These are phyloP conservation scores for Hypericum androsaemum DNA, from an alignment of 345 rosid genomes.

Conservation along the genomic window DNA sequence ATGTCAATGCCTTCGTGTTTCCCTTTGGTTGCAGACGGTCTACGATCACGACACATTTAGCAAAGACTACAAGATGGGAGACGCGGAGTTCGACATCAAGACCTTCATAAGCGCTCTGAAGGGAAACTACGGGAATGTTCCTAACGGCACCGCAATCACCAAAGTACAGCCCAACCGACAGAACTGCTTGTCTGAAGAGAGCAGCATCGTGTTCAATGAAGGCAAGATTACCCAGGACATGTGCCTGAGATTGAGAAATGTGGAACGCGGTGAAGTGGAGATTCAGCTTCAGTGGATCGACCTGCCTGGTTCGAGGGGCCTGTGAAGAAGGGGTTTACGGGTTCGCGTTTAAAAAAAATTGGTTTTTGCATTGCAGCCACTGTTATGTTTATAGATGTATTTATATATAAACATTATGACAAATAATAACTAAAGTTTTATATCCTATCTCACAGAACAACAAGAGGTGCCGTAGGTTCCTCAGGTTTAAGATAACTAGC, in stretches of 20 bases:
- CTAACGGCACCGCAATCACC: conserved; percentile 43
- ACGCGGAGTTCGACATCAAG: conserved; percentile 20
- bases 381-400: too few relatives aligned
- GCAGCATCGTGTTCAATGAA: conserved; percentile 36
- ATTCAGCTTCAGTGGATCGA: conserved; percentile 55
- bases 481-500: too few relatives aligned
- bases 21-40: conserved; percentile 13
- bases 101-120: conserved; percentile 17
- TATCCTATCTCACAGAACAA: too few relatives aligned
- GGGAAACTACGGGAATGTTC: conserved; percentile 25
- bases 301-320: conserved; percentile 40
- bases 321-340: conserved; percentile 13
- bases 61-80: conserved; percentile 25
- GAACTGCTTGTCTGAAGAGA: conserved; percentile 54
- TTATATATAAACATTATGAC: too few relatives aligned
- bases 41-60: conserved; percentile 25
- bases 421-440: too few relatives aligned
- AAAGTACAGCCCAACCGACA: conserved; percentile 36
- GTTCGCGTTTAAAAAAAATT: too few relatives aligned
- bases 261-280: conserved; percentile 53
- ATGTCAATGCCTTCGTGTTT: background rate
- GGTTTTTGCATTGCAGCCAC: too few relatives aligned
- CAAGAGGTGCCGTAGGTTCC: too few relatives aligned
- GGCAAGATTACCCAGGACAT: conserved; percentile 51
- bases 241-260: conserved; percentile 43